phyloP scores from a whole-genome alignment of 768 basidiomycete species.

The Pleurotus tuber-regium region DNA sequence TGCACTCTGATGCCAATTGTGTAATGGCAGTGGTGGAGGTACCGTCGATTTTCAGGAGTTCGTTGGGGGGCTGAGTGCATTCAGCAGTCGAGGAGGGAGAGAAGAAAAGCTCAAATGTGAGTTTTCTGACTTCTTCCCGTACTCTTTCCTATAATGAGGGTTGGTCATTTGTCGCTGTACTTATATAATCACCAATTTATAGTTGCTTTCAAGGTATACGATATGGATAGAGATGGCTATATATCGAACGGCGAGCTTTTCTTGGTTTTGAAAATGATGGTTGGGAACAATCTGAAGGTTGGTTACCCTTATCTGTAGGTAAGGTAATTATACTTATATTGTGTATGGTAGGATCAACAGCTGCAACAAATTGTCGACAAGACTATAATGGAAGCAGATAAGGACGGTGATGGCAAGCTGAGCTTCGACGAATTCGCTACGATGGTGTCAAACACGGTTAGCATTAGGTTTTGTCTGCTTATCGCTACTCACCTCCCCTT shows the following conservation, averaged over 20 bases:
- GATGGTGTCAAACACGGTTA: conserved; percentile 95
- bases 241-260: conserved; percentile 99
- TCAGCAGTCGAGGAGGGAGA: conserved; percentile 93
- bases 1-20: conserved; percentile 10
- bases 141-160: no score
- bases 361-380: conserved; percentile 99
- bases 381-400: conserved; percentile 99
- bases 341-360: conserved; percentile 77
- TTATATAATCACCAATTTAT: no score
- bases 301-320: conserved; percentile 12
- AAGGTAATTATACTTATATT: background rate
- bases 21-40: conserved; percentile 79
- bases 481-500: conserved; percentile 3
- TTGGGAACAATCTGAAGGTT: conserved; percentile 97
- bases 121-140: no score
- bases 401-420: conserved; percentile 96
- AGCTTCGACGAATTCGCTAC: conserved; percentile 95
- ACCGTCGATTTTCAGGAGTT: conserved; percentile 99
- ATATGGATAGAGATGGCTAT: conserved; percentile 95
- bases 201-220: conserved; percentile 99
- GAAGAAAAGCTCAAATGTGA: conserved; percentile 95
- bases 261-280: conserved; percentile 99
- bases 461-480: conserved; percentile 23
- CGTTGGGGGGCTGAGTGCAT: conserved; percentile 95
- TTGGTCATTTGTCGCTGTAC: no score